These are phyloP conservation scores for Trypanosoma congolense DNA, from an alignment of 208 protist species.

Conservation along the genomic window DNA sequence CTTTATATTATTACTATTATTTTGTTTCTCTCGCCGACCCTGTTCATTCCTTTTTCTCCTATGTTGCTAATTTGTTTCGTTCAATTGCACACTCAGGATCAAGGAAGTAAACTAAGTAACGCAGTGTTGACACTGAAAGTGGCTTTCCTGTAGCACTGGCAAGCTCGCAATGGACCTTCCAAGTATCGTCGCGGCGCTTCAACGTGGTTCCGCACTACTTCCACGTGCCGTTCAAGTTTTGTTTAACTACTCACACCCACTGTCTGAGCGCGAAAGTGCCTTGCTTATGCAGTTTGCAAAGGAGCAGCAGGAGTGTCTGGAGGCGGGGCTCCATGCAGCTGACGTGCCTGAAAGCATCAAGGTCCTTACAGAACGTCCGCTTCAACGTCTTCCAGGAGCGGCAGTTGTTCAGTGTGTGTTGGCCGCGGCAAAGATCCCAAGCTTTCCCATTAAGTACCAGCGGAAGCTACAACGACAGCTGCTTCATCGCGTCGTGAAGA, in stretches of 20 bases:
- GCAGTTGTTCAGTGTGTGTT: slow-evolving; percentile 70
- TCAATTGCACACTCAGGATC: too few species aligned
- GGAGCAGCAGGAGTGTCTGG: slow-evolving; percentile 44
- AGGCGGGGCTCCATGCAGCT: slow-evolving; percentile 49
- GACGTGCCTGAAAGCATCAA: slow-evolving; percentile 43
- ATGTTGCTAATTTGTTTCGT: too few species aligned
- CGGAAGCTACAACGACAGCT: slow-evolving; percentile 59
- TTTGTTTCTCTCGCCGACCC: too few species aligned
- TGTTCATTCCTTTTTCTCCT: too few species aligned
- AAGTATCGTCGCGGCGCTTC: slow-evolving; percentile 41
- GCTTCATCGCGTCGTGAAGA: slow-evolving; percentile 33
- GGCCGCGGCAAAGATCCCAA: slow-evolving; percentile 44
- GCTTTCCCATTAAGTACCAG: slow-evolving; percentile 42
- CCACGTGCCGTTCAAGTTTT: slow-evolving; percentile 46
- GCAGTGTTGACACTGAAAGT: too few species aligned
- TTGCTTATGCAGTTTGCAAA: slow-evolving; percentile 46
- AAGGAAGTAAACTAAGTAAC: too few species aligned
- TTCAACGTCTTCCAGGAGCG: slow-evolving; percentile 50
- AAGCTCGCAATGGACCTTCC: slow-evolving; percentile 50
- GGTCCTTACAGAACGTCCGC: slow-evolving; percentile 39
- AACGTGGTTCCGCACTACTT: slow-evolving; percentile 26
- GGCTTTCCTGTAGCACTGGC: background rate
- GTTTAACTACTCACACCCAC: slow-evolving; percentile 67
- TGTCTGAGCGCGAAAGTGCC: slow-evolving; percentile 59
- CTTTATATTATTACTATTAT: too few species aligned